Conservation (phyloP, 257 asterid genomes). For the Capsicum rhomboideum region DNA sequence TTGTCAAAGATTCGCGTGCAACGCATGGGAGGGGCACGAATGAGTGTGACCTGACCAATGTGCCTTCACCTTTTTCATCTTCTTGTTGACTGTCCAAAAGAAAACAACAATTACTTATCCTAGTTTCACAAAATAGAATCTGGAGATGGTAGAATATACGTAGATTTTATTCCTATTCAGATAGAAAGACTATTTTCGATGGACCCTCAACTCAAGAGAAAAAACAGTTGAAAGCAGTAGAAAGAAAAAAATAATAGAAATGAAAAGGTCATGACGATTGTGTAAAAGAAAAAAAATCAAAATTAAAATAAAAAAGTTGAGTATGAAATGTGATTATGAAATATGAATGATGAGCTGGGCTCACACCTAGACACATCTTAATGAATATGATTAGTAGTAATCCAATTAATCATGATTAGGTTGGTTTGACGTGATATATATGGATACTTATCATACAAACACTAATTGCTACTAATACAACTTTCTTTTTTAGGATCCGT, state of each 20-base stretch:
- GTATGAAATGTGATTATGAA: background rate
- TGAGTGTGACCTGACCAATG: slow-evolving; percentile 27
- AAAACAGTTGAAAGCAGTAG: too few species aligned
- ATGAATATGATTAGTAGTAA: slow-evolving; percentile 1
- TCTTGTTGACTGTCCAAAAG: background rate
- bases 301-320: background rate
- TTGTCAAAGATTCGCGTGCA: slow-evolving; percentile 41
- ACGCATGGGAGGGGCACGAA: slow-evolving; percentile 25
- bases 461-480: background rate
- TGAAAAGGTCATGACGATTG: too few species aligned
- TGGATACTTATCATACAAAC: background rate
- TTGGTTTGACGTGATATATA: slow-evolving; percentile 4
- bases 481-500: background rate
- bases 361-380: slow-evolving; percentile 2
- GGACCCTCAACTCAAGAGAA: too few species aligned
- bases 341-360: background rate
- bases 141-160: too few species aligned
- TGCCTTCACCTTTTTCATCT: slow-evolving; percentile 9
- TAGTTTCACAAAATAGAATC: too few species aligned
- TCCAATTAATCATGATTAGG: slow-evolving; percentile 8
- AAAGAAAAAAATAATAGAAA: too few species aligned
- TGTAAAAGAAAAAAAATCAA: background rate
- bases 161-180: too few species aligned
- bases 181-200: too few species aligned
- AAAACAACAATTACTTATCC: too few species aligned